Base-by-base conservation (phyloP, 2,329 filamentous ascomycete genomes). In the Xylaria sp. region DNA sequence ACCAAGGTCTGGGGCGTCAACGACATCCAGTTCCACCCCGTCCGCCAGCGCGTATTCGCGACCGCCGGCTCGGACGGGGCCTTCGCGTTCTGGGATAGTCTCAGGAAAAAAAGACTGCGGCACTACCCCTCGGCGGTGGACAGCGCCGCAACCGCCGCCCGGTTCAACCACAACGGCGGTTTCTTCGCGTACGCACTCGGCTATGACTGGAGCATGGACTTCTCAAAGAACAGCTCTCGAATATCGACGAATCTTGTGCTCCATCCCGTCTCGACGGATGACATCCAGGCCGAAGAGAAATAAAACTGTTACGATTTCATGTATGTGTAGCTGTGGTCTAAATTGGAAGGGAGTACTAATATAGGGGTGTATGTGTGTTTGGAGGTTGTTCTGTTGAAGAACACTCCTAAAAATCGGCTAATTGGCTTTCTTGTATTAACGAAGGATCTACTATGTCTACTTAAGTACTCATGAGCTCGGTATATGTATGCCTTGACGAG, bases 141-240 rank as follows among this genome's bases (percentile, higher is more conserved):
- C 18, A 83, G 79, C 45, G 78, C 82, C 45, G 87, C 90, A 70
- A 83, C 82, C 1, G 78, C 81, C 6, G 83, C 83, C 0, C 79
- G 77, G 22, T 90, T 90, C 74, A 85, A 81, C 65, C 75, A 76
- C 38, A 81, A 78, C 57, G 87, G 87, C 41, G 81, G 68, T 44
- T 74, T 81, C 47, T 80, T 82, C 63, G 81, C 80, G 2, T 84
- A 84, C 60, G 86, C 86, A 1, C 77, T 88, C 38, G 86, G 84
- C 66, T 90, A 90, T 67, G 87, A 90, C 66, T 90, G 87, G 87
- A 85, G 83, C 66, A 86, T 86, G 69, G 87, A 87, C 2, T 86
- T 82, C 67, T 50, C 48, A 2, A 59, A 55, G 8, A 70, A 70
- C 46, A 55, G 47, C 18, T 51, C 60, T 1, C n/a, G 56, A 17